Conservation (phyloP, 1,284 basidiomycete genomes). For the Lentinula novae-zelandiae region DNA sequence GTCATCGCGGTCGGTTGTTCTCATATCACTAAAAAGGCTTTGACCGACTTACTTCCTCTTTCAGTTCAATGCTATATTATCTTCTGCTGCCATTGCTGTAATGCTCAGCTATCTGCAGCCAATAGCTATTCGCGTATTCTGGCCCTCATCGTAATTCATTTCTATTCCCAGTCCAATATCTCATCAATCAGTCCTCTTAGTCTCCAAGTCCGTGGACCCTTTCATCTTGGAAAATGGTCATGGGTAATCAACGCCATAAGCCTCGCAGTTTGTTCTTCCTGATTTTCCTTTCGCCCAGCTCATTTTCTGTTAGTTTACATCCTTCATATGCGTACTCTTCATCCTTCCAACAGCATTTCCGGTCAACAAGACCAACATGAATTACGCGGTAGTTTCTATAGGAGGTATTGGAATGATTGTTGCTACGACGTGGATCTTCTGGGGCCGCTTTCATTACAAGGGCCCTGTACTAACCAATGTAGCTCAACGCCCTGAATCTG, state of each 20-base stretch:
- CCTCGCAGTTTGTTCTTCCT: conserved; percentile 33
- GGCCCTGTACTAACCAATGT: conserved; percentile 30
- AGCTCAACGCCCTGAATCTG: not conserved
- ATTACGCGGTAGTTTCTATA: conserved; percentile 54
- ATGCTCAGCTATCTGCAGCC: conserved; percentile 60
- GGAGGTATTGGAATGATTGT: conserved; percentile 42
- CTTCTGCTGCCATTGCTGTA: conserved; percentile 53
- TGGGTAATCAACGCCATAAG: conserved; percentile 48
- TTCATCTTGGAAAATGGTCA: conserved; percentile 50
- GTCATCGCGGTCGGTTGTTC: conserved; percentile 42
- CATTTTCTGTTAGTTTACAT: conserved; percentile 35
- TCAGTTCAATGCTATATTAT: conserved; percentile 54
- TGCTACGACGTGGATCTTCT: conserved; percentile 36
- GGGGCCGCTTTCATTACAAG: conserved; percentile 33
- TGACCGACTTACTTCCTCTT: not conserved
- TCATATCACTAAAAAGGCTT: no score
- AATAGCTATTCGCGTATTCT: conserved; percentile 56
- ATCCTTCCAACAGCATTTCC: conserved; percentile 60
- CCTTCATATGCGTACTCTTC: conserved; percentile 55
- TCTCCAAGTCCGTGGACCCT: conserved; percentile 46
- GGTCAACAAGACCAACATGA: conserved; percentile 59
- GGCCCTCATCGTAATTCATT: conserved; percentile 45
- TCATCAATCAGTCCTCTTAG: conserved; percentile 21
- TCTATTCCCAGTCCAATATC: not conserved
- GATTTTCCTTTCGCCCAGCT: not conserved